phyloP scores from a whole-genome alignment of 2,329 filamentous ascomycete genomes.

The Cladosporium colombiae region DNA sequence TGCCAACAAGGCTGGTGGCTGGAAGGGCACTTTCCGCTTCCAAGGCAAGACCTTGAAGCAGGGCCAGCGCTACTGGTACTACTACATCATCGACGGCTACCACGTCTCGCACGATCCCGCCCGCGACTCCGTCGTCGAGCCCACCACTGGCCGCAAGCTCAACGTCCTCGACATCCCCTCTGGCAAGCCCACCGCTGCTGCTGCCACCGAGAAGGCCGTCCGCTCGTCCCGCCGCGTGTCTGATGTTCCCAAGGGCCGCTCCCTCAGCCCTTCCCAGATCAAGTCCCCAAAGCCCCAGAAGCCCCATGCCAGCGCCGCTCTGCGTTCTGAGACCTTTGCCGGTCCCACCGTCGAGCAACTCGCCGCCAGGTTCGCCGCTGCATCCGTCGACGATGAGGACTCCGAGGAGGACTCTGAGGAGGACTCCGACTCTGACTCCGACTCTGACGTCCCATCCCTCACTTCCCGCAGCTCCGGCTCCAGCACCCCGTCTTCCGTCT shows the following conservation, averaged over 20 bases:
- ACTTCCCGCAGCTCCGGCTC: constrained; percentile 69
- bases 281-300: constrained; percentile 85
- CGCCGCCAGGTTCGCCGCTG: constrained; percentile 59
- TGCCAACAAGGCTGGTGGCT: constrained; percentile 77
- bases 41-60: constrained; percentile 81
- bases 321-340: constrained; percentile 79
- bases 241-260: constrained; percentile 84
- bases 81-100: constrained; percentile 99
- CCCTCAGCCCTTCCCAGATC: constrained; percentile 85
- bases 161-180: constrained; percentile 92
- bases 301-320: constrained; percentile 82
- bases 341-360: constrained; percentile 77
- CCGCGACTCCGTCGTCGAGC: constrained; percentile 85
- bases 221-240: constrained; percentile 52
- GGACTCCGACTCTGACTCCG: constrained; percentile 59
- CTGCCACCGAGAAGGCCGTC: constrained; percentile 41
- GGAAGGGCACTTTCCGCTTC: constrained; percentile 97
- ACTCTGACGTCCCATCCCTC: constrained; percentile 56
- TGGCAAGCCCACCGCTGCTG: constrained; percentile 48
- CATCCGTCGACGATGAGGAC: constrained; percentile 50
- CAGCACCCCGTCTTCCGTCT: constrained; percentile 56
- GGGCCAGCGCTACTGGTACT: constrained; percentile 98
- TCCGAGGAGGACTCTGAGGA: constrained; percentile 70
- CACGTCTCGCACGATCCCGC: constrained; percentile 96
- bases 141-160: constrained; percentile 92